Evolutionary conservation across 75 land plant genomes (phyloP), one percentile per base, ranked within the genome.

Genomic region (Larix kaempferi): DNA sequence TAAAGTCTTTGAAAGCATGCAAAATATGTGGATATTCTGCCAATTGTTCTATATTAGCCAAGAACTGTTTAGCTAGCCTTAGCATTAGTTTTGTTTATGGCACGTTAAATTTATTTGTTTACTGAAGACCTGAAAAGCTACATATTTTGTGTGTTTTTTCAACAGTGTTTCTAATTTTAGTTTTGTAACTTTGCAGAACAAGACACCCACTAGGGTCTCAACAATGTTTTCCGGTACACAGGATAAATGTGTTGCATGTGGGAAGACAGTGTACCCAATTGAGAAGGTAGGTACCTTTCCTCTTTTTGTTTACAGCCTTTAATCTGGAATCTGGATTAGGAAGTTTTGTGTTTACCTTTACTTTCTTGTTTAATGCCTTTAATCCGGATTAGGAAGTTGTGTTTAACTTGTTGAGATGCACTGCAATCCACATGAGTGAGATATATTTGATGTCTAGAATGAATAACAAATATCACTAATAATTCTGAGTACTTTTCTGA

Each of bases 241-340:
- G 79, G 98, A 95, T 6, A 93, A 93, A 66, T 95, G 98, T 80
- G 87, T 88, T 82, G 85, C 89, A 23, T 95, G 98, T 83, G 87
- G 84, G 79, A 95, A 89, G 77, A 95, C 93, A 54, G 98, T 95
- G 56, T 95, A 95, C 76, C 98, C 98, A 23, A 80, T 91, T 76
- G 98, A 95, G 56, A 95, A 91, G 96, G 98, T 95, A 65, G n/a
- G n/a, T n/a, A 17, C 56, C 56, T 56, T 54, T 25, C 11, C 63
- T 37, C 21, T 37, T 61, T 21, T 27, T 35, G 33, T 29, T 29
- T 29, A 29, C 33, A 29, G 33, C 33, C 33, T 19, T 74, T 57
- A 22, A 25, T 22, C 62, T 54, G 37, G 22, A 22, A 25, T 22
- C 62, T 54, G 37, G 22, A 54, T 22, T 27, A 57, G 76, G 26